These are phyloP conservation scores for Protea cynaroides DNA, from an alignment of 164 flowering plant genomes.

Conservation along the genomic window DNA sequence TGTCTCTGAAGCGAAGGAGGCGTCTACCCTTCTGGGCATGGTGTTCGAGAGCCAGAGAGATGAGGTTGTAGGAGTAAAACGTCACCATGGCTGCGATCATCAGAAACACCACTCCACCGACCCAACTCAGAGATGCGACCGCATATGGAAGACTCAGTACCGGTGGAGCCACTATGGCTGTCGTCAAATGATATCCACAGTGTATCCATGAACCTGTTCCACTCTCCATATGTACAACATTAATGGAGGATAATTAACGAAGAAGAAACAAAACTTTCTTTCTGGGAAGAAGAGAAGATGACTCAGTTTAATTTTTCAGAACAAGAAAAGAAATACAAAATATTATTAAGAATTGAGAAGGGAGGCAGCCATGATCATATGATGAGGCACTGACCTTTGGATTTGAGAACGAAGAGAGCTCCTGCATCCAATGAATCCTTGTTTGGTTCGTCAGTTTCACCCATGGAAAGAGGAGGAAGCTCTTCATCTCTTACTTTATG, in stretches of 20 bases:
- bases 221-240: too few species aligned
- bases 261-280: too few species aligned
- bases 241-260: too few species aligned
- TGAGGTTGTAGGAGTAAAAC: constrained; percentile 79
- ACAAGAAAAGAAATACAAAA: too few species aligned
- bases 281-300: too few species aligned
- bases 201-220: constrained; percentile 84
- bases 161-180: constrained; percentile 87
- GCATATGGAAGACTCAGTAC: constrained; percentile 84
- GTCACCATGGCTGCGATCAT: constrained; percentile 61
- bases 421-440: constrained; percentile 54
- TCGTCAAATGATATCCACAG: constrained; percentile 83
- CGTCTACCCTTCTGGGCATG: constrained; percentile 66
- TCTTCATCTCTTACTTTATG: not conserved
- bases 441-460: not conserved
- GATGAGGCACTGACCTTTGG: too few species aligned
- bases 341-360: too few species aligned
- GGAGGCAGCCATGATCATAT: too few species aligned
- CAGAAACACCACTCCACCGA: constrained; percentile 43
- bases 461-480: not conserved
- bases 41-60: constrained; percentile 81
- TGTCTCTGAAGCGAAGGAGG: constrained; percentile 80
- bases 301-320: too few species aligned
- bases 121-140: constrained; percentile 71
- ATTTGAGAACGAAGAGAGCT: constrained; percentile 85